Evolutionary conservation across 345 rosid species (phyloP), one percentile per base, ranked within the genome.

Genomic region (Gossypium bickii): DNA sequence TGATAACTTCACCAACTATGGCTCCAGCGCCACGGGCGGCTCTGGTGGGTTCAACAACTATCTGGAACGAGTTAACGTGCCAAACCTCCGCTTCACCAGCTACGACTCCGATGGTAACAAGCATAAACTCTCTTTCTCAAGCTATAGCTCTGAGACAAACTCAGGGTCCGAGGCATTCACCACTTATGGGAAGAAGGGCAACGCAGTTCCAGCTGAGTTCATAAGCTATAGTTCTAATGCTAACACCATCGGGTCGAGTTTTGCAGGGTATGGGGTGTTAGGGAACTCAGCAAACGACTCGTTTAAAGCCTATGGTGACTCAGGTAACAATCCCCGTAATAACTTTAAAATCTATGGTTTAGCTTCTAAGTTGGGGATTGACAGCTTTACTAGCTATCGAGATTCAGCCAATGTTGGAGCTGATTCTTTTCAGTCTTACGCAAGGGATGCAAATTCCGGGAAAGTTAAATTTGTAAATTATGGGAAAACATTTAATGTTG

Each of bases 1-100:
- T 24, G 85, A 85, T 70, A 88, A 88, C 86, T 91, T 91, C 81
- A 86, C 84, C 70, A 83, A 76, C 70, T 91, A 91, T 44, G 93
- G 83, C 11, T 27, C 82, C 58, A 78, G 79, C 1, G 87, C 87
- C 72, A 83, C 78, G 11, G 91, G 89, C 8, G 92, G 97, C 20
- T 74, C 85, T 0, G 86, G 92, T 12, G 83, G 79, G 29, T 91
- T 91, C 87, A 81, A 53, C 18, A 72, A 6, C 67, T 91, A 91
- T 78, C 72, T 74, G 29, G 77, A 68, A 9, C 66, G 76, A 49
- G 86, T 85, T 48, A 91, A 91, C 74, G 86, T 81, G 2, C 97
- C 93, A 9, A 79, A 83, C 79, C 86, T 88, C 45, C 80, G 77
- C 4, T 91, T 91, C 83, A 73, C 76, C 5, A 72, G 81, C 60